Evolutionary conservation across 441 rosid species (phyloP).

Genomic region (Macaranga tanarius): DNA sequence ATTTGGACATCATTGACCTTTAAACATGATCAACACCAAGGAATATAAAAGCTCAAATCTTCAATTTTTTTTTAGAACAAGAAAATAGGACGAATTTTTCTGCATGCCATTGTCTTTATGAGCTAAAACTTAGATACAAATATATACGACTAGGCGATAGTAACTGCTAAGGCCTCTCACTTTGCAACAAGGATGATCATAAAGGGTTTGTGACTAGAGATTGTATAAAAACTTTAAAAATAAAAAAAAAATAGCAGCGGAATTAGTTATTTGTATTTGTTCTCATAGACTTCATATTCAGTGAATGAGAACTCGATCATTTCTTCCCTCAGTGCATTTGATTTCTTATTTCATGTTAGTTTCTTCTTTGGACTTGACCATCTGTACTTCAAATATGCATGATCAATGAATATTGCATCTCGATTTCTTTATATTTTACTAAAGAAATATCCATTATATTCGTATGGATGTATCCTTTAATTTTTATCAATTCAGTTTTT

Average conservation of each 20-base stretch:
- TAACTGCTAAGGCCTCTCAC: not conserved
- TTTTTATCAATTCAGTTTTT: slow-evolving; percentile 10
- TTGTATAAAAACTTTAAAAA: not conserved
- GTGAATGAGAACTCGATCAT: not conserved
- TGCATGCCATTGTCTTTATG: not conserved
- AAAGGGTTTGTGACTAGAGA: not conserved
- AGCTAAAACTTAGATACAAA: not conserved
- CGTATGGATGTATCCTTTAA: not conserved
- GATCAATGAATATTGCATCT: not conserved
- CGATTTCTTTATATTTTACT: not conserved
- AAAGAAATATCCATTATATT: not conserved
- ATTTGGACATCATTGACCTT: too few relatives aligned
- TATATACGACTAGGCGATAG: not conserved
- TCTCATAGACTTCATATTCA: not conserved
- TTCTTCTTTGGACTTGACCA: not conserved
- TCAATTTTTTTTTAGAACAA: not conserved
- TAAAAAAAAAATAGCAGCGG: not conserved
- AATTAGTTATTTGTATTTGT: not conserved
- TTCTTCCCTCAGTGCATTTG: not conserved
- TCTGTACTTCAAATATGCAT: not conserved
- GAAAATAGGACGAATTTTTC: not conserved
- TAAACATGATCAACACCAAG: not conserved
- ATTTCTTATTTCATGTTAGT: not conserved
- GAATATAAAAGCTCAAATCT: not conserved
- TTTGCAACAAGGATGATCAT: not conserved